Evolutionary conservation across 306 rosid species (phyloP).

Genomic region (Casuarina cunninghamiana): DNA sequence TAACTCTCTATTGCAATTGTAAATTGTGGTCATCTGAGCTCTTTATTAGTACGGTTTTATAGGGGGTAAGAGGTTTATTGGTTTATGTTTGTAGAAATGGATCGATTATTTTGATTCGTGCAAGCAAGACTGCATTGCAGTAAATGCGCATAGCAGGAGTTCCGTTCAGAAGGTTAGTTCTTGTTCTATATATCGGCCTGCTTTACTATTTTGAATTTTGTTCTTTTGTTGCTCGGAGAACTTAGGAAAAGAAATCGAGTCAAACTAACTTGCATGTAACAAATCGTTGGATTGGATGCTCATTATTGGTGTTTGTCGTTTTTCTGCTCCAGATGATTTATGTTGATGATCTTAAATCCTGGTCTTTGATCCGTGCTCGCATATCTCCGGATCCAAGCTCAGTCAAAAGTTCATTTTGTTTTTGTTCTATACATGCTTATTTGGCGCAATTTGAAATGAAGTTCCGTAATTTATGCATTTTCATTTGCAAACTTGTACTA

Average conservation of each 20-base stretch:
- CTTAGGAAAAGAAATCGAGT: neutral
- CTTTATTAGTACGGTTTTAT: neutral
- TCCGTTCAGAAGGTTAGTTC: slow-evolving; percentile 63
- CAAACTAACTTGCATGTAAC: too few species aligned
- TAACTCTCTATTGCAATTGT: too few species aligned
- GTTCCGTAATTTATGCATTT: too few species aligned
- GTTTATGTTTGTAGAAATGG: slow-evolving; percentile 67
- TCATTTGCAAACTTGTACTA: too few species aligned
- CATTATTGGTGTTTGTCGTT: neutral
- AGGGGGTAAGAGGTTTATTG: neutral
- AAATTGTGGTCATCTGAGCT: neutral
- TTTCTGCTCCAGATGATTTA: neutral
- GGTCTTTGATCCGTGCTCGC: neutral
- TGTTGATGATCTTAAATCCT: neutral
- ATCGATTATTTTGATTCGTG: slow-evolving; percentile 50
- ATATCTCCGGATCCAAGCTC: neutral
- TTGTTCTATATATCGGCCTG: neutral
- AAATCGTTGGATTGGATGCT: too few species aligned
- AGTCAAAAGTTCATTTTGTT: neutral
- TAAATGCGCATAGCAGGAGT: slow-evolving; percentile 82
- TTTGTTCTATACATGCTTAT: too few species aligned
- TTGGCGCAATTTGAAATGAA: too few species aligned
- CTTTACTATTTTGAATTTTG: neutral
- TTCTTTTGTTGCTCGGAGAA: neutral
- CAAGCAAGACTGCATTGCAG: slow-evolving; percentile 66